These are phyloP conservation scores for Gautieria morchelliformis DNA, from an alignment of 768 basidiomycete species.

Conservation along the genomic window DNA sequence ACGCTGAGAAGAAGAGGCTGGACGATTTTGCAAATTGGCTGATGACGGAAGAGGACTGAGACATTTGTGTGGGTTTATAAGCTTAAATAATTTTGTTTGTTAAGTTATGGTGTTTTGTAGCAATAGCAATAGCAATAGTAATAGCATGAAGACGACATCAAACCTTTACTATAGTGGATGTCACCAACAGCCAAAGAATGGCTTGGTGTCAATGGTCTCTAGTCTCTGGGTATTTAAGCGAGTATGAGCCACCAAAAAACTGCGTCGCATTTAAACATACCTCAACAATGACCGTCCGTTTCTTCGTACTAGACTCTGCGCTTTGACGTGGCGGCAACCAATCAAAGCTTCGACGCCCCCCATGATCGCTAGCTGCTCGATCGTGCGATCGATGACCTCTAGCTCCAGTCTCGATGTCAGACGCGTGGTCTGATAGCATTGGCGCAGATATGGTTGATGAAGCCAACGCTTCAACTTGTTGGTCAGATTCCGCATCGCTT, in stretches of 20 bases:
- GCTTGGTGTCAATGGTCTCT: slow-evolving; percentile 59
- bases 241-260: not conserved
- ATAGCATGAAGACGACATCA: not conserved
- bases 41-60: slow-evolving; percentile 64
- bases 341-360: slow-evolving; percentile 25
- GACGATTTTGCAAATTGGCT: slow-evolving; percentile 88
- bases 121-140: not conserved
- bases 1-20: slow-evolving; percentile 73
- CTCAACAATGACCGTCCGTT: slow-evolving; percentile 61
- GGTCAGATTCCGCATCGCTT: slow-evolving; percentile 2
- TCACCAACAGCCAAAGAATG: slow-evolving; percentile 67
- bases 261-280: slow-evolving; percentile 28
- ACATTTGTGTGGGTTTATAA: not conserved
- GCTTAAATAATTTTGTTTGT: not conserved
- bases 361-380: slow-evolving; percentile 3
- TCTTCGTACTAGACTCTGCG: slow-evolving; percentile 28
- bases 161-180: not conserved
- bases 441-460: slow-evolving; percentile 8
- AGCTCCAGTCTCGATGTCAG: not conserved
- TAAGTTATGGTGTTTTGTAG: not conserved
- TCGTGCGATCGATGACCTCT: slow-evolving; percentile 4
- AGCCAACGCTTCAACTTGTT: not conserved
- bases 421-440: not conserved
- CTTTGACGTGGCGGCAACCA: slow-evolving; percentile 34
- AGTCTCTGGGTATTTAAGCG: slow-evolving; percentile 40